Percentiles rank a stretch among this genome's conserved stretches.
Evolutionary conservation across 2,329 filamentous ascomycete species (phyloP).

Genomic region (Fusarium sacchari): DNA sequence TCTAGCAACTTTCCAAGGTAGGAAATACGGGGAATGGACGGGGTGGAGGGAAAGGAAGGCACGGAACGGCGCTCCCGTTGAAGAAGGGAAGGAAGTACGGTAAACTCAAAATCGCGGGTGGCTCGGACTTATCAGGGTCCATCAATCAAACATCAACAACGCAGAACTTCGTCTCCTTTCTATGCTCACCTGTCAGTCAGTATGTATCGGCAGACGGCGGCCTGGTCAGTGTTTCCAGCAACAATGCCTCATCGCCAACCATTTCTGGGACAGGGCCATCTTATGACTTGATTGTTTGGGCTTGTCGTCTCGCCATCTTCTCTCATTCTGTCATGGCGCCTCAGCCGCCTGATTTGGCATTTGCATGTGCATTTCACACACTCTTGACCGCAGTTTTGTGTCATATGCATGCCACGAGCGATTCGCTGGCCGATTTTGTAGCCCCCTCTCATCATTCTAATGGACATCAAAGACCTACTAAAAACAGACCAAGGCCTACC

Average conservation of each 20-base stretch:
- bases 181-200: background rate
- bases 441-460: constrained; percentile 22
- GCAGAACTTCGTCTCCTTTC: constrained; percentile 11
- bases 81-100: constrained; percentile 3
- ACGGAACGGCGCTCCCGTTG: constrained; percentile 21
- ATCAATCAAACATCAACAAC: constrained; percentile 23
- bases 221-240: constrained; percentile 18
- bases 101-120: constrained; percentile 36
- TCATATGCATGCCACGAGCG: constrained; percentile 26
- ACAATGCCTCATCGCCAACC: constrained; percentile 10
- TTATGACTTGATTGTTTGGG: background rate
- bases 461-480: constrained; percentile 16
- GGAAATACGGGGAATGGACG: constrained; percentile 12
- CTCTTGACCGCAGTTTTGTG: constrained; percentile 29
- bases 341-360: constrained; percentile 18
- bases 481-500: constrained; percentile 24
- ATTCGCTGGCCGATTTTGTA: constrained; percentile 38
- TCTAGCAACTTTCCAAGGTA: constrained; percentile 14
- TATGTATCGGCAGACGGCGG: background rate
- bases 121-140: background rate
- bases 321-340: constrained; percentile 13
- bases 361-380: constrained; percentile 5
- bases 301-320: constrained; percentile 14
- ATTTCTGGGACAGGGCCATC: constrained; percentile 1
- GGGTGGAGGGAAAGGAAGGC: background rate